Evolutionary conservation across 164 flowering plant genomes (phyloP).

Genomic region (Magnolia officinalis): DNA sequence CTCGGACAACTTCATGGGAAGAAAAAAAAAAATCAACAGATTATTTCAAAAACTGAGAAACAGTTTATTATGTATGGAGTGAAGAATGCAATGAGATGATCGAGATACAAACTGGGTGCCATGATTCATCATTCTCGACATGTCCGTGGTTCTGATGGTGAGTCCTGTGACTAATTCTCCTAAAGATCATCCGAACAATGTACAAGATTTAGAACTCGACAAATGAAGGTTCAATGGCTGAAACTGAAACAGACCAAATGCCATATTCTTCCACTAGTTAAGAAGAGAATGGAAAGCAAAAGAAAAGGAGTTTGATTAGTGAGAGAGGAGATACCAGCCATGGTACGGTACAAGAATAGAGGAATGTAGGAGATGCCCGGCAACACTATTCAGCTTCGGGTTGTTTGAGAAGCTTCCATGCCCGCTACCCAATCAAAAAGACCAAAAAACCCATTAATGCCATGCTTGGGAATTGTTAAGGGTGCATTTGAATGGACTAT

Average conservation of each 20-base stretch:
- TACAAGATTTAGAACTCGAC: neutral
- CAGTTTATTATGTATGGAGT: neutral
- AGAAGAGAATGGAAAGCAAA: neutral
- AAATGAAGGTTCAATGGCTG: neutral
- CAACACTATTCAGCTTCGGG: conserved; percentile 38
- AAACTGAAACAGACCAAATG: neutral
- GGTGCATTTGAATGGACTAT: neutral
- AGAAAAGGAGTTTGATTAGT: neutral
- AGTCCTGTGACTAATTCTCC: conserved; percentile 65
- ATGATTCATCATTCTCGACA: conserved; percentile 50
- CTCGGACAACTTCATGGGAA: conserved; percentile 49
- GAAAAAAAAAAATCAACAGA: neutral
- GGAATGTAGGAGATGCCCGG: conserved; percentile 58
- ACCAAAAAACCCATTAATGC: neutral
- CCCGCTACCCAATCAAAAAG: conserved; percentile 31
- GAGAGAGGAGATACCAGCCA: conserved; percentile 43
- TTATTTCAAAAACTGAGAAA: neutral
- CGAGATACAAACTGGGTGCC: conserved; percentile 38
- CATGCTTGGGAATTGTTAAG: neutral
- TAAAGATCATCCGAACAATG: conserved; percentile 10
- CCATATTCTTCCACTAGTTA: neutral
- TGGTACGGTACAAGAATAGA: conserved; percentile 62
- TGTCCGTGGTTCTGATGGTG: conserved; percentile 66
- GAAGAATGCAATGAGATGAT: neutral
- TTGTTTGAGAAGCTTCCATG: conserved; percentile 55